These are phyloP conservation scores for Ceratobasidium theobromae DNA, from an alignment of 1,284 basidiomycete genomes.

Conservation along the genomic window DNA sequence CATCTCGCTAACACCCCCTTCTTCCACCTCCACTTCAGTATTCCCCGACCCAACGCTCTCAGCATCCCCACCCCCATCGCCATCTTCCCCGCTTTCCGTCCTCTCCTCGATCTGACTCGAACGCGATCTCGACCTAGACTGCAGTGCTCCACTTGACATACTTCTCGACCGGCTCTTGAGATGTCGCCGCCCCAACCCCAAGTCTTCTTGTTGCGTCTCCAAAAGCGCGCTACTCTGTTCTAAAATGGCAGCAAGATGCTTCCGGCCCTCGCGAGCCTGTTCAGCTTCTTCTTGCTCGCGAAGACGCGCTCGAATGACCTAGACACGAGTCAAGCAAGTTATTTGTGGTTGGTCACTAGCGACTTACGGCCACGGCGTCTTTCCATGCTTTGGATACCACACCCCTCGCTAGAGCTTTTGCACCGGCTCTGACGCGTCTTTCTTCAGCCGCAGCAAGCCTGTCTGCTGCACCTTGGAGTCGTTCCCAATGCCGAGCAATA, in stretches of 20 bases:
- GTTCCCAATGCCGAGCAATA: constrained; percentile 23
- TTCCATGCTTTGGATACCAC: constrained; percentile 80
- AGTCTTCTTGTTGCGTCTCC: constrained; percentile 76
- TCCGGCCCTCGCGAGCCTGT: constrained; percentile 68
- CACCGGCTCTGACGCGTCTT: constrained; percentile 1
- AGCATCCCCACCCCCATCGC: constrained; percentile 43
- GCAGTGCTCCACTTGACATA: constrained; percentile 36
- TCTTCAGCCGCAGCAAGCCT: constrained; percentile 12
- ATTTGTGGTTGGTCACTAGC: no score
- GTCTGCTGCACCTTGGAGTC: constrained; percentile 16
- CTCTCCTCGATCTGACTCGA: constrained; percentile 38
- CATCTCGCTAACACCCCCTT: constrained; percentile 25
- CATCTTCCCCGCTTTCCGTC: constrained; percentile 40
- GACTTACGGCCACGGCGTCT: constrained; percentile 80
- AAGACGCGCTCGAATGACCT: constrained; percentile 74
- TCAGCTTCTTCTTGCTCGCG: constrained; percentile 59
- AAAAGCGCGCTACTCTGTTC: constrained; percentile 87
- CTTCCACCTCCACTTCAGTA: constrained; percentile 37
- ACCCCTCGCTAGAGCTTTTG: constrained; percentile 45
- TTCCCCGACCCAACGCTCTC: constrained; percentile 38
- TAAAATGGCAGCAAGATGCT: constrained; percentile 88
- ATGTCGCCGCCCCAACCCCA: constrained; percentile 46
- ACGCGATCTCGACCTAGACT: constrained; percentile 34
- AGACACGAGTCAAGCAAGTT: constrained; percentile 34
- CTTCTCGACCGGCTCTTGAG: constrained; percentile 37